Percentiles rank a stretch among this genome's conserved stretches.
Conservation (phyloP, 306 rosid genomes). For the Vicia sativa region DNA sequence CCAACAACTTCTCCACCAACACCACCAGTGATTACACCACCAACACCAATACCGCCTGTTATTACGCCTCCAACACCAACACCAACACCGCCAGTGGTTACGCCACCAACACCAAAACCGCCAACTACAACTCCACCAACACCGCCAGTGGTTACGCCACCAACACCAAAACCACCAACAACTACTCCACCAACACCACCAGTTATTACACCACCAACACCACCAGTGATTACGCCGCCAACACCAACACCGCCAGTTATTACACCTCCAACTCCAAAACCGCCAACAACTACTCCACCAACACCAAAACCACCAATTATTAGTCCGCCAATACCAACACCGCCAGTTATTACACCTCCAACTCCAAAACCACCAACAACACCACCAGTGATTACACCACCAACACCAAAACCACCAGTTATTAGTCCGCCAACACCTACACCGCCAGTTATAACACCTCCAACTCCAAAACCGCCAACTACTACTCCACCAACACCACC, state of each 20-base stretch:
- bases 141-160: slow-evolving; percentile 18
- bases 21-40: slow-evolving; percentile 24
- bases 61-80: slow-evolving; percentile 32
- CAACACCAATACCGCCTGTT: slow-evolving; percentile 13
- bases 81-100: slow-evolving; percentile 53
- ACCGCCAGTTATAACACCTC: slow-evolving; percentile 5
- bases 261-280: slow-evolving; percentile 43
- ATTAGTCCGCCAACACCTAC: slow-evolving; percentile 30
- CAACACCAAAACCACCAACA: not conserved
- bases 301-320: not conserved
- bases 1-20: not conserved
- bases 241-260: slow-evolving; percentile 20
- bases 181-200: slow-evolving; percentile 32
- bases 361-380: slow-evolving; percentile 40
- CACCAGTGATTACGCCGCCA: slow-evolving; percentile 29
- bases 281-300: not conserved
- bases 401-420: not conserved
- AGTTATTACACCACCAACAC: slow-evolving; percentile 28
- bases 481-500: not conserved
- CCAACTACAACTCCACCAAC: slow-evolving; percentile 42
- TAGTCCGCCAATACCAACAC: slow-evolving; percentile 23
- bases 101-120: slow-evolving; percentile 28
- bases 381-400: slow-evolving; percentile 47
- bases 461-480: slow-evolving; percentile 25
- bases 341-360: slow-evolving; percentile 41